Evolutionary conservation across 2,329 filamentous ascomycete species (phyloP), one percentile per base, ranked within the genome.

Genomic region (Penicillium sp.): DNA sequence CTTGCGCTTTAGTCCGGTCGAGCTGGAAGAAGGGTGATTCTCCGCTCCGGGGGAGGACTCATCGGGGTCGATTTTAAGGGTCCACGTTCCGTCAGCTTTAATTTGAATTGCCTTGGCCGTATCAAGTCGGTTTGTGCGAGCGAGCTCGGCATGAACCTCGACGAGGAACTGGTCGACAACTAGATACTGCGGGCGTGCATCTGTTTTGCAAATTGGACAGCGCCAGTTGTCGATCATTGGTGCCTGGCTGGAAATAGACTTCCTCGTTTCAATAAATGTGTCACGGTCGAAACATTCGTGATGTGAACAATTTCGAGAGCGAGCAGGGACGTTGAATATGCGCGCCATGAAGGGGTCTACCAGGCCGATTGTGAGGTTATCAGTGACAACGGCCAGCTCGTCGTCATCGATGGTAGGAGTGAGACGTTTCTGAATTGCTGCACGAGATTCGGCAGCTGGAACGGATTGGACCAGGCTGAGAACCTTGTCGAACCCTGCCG

Each of bases 281-380:
- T 88, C 82, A 7, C 97, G 83, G 69, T 97, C 93, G 68, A 97
- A 97, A 68, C 91, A 96, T 67, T 97, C 90, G 34, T 87, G 77
- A 68, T 99, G 93, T 23, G 77, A 76, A 70, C 94, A 99, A 3
- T 71, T 63, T 7, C 66, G 75, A 26, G 90, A 86, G 27, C 92
- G 86, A 2, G 87, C 90, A 1, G 94, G 93, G 0, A 81, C 79
- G 5, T 82, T 76, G 68, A 89, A 91, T 10, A 94, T 79, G 11
- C 67, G 74, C 1, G 81, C 76, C 53, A 78, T 87, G 66, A 89
- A 89, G 0, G 88, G 86, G 67, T 90, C 87, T 0, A 84, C 76
- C 13, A 91, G 73, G 56, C 85, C 81, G 50, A 91, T 78, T 2
- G 78, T 79, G 7, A 91, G 72, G 50, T 80, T 78, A 27, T 83